A percentile compares a stretch with the other conserved stretches of the same genome.
Conservation (phyloP, 306 rosid genomes). For the Aeschynomene evenia region DNA sequence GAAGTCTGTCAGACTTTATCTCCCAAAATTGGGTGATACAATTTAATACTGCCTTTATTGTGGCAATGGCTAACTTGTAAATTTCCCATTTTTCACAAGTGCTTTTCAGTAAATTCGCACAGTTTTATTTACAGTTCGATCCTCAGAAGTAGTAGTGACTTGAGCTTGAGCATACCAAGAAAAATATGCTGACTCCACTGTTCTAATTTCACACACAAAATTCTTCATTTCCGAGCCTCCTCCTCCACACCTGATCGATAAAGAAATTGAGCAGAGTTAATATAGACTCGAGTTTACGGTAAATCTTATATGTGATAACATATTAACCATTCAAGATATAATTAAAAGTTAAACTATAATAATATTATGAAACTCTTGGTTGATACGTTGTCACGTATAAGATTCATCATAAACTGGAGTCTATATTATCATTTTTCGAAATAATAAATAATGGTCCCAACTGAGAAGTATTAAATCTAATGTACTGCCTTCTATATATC, state of each 20-base stretch:
- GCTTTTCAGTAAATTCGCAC: neutral
- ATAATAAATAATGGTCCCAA: conserved; percentile 13
- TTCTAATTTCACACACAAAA: neutral
- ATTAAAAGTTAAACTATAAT: too few relatives aligned
- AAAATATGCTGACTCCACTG: neutral
- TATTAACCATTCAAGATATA: too few relatives aligned
- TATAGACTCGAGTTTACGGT: too few relatives aligned
- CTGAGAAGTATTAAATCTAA: neutral
- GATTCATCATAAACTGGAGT: too few relatives aligned
- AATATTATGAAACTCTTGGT: too few relatives aligned
- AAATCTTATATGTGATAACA: too few relatives aligned
- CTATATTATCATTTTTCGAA: too few relatives aligned
- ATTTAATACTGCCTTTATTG: conserved; percentile 47
- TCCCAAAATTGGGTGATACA: conserved; percentile 28
- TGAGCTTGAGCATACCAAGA: neutral
- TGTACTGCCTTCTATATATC: neutral
- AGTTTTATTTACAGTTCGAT: neutral
- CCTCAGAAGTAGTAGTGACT: neutral
- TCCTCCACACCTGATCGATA: too few relatives aligned
- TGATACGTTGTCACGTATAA: too few relatives aligned
- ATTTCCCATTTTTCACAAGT: neutral
- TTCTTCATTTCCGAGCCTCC: neutral
- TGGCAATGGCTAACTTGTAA: conserved; percentile 12
- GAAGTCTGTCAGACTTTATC: conserved; percentile 43
- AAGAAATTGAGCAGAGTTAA: too few relatives aligned